Conservation (phyloP, 805 yeast species). For the Yamadazyma insecticola region DNA sequence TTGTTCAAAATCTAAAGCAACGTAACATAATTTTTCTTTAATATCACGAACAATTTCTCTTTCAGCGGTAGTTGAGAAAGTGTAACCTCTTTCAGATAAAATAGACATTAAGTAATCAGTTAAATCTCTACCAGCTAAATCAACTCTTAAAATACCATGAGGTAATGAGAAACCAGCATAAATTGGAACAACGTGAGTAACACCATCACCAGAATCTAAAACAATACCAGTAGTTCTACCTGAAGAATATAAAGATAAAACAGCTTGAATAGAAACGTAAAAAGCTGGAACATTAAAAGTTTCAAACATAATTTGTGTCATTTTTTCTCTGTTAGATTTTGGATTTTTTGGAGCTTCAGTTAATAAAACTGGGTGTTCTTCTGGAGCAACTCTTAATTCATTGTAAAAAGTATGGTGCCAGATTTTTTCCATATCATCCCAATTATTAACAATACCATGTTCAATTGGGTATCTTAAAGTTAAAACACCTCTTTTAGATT, state of each 20-base stretch:
- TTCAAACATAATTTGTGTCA: constrained; percentile 99
- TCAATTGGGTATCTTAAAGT: constrained; percentile 98
- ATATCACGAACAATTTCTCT: constrained; percentile 93
- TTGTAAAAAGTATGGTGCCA: constrained; percentile 99
- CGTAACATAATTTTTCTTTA: constrained; percentile 98
- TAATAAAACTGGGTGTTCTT: constrained; percentile 98
- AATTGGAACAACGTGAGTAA: constrained; percentile 99
- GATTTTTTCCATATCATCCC: constrained; percentile 99
- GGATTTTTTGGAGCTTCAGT: constrained; percentile 99
- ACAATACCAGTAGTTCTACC: constrained; percentile 99
- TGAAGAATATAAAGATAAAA: constrained; percentile 94
- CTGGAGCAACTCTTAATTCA: constrained; percentile 99
- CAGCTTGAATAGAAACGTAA: constrained; percentile 98
- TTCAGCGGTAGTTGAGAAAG: constrained; percentile 98
- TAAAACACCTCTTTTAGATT: constrained; percentile 99
- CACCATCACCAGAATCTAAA: constrained; percentile 99
- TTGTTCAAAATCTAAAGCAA: constrained; percentile 98
- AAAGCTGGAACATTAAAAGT: constrained; percentile 99
- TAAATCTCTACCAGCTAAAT: constrained; percentile 99
- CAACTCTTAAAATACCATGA: constrained; percentile 97
- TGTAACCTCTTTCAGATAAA: constrained; percentile 97
- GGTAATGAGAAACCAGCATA: constrained; percentile 99
- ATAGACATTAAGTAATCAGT: constrained; percentile 99
- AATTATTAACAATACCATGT: constrained; percentile 99
- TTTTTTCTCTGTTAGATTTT: constrained; percentile 98